Conservation (phyloP, 768 basidiomycete species). For the Boletus pseudopeckii region DNA sequence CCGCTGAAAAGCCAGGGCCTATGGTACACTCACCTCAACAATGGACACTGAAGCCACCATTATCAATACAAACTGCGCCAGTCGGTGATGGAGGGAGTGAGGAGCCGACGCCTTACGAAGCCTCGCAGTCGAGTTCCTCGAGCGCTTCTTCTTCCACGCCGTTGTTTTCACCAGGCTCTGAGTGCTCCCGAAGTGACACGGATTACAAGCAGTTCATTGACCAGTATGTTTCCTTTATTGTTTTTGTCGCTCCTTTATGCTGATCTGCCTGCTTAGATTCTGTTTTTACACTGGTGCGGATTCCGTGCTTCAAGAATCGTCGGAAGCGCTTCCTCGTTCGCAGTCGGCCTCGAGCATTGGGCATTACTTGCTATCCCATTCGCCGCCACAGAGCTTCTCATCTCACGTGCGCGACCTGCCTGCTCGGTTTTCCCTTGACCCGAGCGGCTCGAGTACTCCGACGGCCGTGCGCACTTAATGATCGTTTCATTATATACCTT, state of each 20-base stretch:
- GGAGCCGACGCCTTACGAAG: conserved; percentile 47
- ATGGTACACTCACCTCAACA: conserved; percentile 11
- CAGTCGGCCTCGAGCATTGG: conserved; percentile 56
- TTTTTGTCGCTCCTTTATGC: not conserved
- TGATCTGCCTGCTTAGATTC: conserved; percentile 45
- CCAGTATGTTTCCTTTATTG: conserved; percentile 43
- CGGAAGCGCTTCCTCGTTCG: conserved; percentile 35
- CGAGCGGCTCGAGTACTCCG: conserved; percentile 30
- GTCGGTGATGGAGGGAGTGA: conserved; percentile 26
- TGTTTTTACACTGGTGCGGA: conserved; percentile 76
- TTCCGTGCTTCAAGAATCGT: conserved; percentile 28
- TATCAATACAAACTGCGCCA: conserved; percentile 12
- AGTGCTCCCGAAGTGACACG: conserved; percentile 28
- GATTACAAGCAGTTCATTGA: conserved; percentile 62
- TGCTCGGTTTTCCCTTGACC: conserved; percentile 24
- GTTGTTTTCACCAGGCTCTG: conserved; percentile 40
- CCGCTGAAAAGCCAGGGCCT: not conserved
- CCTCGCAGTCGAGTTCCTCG: conserved; percentile 42
- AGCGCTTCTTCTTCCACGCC: conserved; percentile 43
- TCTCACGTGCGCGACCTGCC: conserved; percentile 19
- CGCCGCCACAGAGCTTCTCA: conserved; percentile 29
- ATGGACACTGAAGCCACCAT: conserved; percentile 1
- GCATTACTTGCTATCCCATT: conserved; percentile 40
- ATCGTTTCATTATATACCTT: not conserved
- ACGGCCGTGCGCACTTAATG: conserved; percentile 17